Evolutionary conservation across 108 stramenopile genomes (phyloP).

Genomic region (Cyclotella choctawhatcheeana): DNA sequence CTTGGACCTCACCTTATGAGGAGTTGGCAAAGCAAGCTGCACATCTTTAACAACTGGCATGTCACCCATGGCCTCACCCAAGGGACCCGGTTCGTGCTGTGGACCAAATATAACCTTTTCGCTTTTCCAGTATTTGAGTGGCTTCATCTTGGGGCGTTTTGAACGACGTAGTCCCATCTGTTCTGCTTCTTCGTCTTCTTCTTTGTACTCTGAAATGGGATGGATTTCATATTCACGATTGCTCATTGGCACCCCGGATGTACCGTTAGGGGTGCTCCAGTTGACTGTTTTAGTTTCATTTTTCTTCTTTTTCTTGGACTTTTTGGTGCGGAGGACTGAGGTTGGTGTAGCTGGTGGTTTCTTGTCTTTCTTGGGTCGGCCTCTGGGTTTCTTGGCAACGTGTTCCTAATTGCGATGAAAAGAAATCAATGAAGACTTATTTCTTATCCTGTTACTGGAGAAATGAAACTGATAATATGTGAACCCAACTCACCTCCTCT

Average conservation of each 20-base stretch:
- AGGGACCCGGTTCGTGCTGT: constrained; percentile 52
- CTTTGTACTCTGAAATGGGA: constrained; percentile 68
- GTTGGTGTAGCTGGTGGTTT: constrained; percentile 47
- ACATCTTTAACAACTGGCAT: constrained; percentile 81
- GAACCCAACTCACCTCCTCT: no score
- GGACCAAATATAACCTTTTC: constrained; percentile 83
- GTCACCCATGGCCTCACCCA: constrained; percentile 70
- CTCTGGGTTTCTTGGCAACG: background rate
- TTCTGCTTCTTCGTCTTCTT: constrained; percentile 43
- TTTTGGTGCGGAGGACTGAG: constrained; percentile 37
- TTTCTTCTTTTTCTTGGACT: constrained; percentile 34
- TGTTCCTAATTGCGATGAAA: constrained; percentile 29
- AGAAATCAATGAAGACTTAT: background rate
- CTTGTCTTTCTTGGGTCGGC: constrained; percentile 1
- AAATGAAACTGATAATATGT: background rate
- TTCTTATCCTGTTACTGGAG: background rate
- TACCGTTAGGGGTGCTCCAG: constrained; percentile 48
- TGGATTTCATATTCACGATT: constrained; percentile 66
- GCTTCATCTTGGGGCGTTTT: constrained; percentile 56
- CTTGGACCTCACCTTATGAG: constrained; percentile 68
- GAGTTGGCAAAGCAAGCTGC: constrained; percentile 72
- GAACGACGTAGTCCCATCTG: constrained; percentile 59
- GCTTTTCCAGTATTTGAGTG: constrained; percentile 90
- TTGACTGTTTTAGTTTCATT: constrained; percentile 34
- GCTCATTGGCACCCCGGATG: constrained; percentile 57